Base-by-base conservation (phyloP, 495 filamentous ascomycete genomes). In the Xylaria bambusicola region DNA sequence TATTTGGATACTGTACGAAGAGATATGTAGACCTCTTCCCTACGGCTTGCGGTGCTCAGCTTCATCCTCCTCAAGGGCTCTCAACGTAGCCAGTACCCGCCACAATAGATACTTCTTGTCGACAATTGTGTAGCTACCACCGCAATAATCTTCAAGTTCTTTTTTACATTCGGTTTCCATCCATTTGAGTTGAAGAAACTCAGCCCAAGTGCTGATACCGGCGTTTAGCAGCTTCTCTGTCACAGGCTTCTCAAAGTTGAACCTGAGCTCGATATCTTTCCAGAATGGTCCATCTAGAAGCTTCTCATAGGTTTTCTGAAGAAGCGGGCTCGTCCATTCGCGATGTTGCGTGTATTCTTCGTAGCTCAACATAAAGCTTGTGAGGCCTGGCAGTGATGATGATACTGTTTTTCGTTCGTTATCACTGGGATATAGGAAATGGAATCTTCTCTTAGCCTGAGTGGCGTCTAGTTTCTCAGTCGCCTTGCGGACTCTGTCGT, bases 31-130 rank as follows among this genome's bases (percentile, higher is more conserved):
- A n/a, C n/a, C n/a, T n/a, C n/a, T n/a, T n/a, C n/a, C n/a, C n/a
- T n/a, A n/a, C n/a, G n/a, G n/a, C n/a, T n/a, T n/a, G n/a, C n/a
- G n/a, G n/a, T n/a, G n/a, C n/a, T n/a, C n/a, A n/a, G n/a, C 73
- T 75, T 75, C 62, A 83, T 77, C 83, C 83, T 86, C 51, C 64
- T 76, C 38, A 86, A 78, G 65, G 73, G 79, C 66, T 80, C 76
- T 77, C 62, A 86, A 72, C 74, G 83, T 77, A 18, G 63, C 69
- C 61, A 85, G 63, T 29, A 86, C 63, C 0, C 84, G 81, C 35
- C 83, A 71, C 0, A 83, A 82, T 59, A 87, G 66, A 55, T 83
- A 76, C 35, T 75, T 75, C 60, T 77, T 72, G 38, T 86, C 84
- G 18, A 82, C 80, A 48, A 86, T n/a, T n/a, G 66, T 33, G 65